Percentiles rank a stretch among this genome's conserved stretches.
These are phyloP conservation scores for Colletotrichum tofieldiae DNA, from an alignment of 2,329 filamentous ascomycete genomes.

Conservation along the genomic window DNA sequence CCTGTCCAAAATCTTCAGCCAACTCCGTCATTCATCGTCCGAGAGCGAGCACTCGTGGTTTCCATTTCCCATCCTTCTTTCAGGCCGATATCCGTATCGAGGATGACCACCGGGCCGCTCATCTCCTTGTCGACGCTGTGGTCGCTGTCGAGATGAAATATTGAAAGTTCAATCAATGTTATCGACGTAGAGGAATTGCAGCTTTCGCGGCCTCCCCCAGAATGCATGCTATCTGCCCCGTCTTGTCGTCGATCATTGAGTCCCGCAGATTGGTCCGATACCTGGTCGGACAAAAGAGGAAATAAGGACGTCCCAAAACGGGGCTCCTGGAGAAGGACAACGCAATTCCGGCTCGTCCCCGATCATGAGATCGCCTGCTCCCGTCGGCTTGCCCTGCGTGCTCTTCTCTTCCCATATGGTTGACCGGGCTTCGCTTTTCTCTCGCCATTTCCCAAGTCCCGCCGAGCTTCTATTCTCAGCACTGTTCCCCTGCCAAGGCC, in stretches of 20 bases:
- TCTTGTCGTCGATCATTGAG: conserved; percentile 38
- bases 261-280: conserved; percentile 35
- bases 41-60: background rate
- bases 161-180: conserved; percentile 14
- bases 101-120: conserved; percentile 3
- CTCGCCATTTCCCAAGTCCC: conserved; percentile 30
- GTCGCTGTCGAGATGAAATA: conserved; percentile 34
- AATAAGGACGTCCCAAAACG: conserved; percentile 21
- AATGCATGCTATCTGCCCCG: conserved; percentile 27
- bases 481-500: conserved; percentile 4
- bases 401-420: conserved; percentile 19
- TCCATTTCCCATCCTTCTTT: background rate
- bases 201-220: conserved; percentile 33
- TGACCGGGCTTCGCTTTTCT: conserved; percentile 2
- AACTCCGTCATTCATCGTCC: conserved; percentile 1
- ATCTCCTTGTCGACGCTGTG: conserved; percentile 9
- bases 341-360: conserved; percentile 32
- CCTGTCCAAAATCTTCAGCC: background rate
- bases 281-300: conserved; percentile 30
- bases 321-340: background rate
- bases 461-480: conserved; percentile 19
- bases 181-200: conserved; percentile 1
- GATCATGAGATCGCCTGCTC: conserved; percentile 32
- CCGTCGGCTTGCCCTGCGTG: conserved; percentile 17
- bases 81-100: conserved; percentile 7